Conservation (phyloP, 257 asterid species). For the Linderniella brevidens region DNA sequence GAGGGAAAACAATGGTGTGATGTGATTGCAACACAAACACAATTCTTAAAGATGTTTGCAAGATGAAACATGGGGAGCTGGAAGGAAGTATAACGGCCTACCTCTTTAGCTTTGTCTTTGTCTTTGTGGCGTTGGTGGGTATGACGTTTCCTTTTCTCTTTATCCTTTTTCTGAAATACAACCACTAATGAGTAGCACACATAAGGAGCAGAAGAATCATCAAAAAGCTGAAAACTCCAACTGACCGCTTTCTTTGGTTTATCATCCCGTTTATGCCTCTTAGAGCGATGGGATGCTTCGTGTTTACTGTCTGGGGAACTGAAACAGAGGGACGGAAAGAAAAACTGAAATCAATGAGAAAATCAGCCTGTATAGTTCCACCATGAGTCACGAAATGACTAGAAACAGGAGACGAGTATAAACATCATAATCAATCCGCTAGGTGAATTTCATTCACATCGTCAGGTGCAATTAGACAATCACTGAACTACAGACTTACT, state of each 20-base stretch:
- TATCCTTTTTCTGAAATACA: constrained; percentile 56
- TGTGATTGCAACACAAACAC: too few species aligned
- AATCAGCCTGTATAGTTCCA: not conserved
- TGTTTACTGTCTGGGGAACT: constrained; percentile 63
- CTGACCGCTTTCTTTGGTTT: constrained; percentile 47
- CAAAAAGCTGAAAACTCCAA: constrained; percentile 3
- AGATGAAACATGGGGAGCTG: not conserved
- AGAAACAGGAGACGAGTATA: not conserved
- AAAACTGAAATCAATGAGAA: not conserved
- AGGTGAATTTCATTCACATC: not conserved
- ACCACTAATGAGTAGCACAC: constrained; percentile 10
- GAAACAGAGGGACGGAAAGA: constrained; percentile 14
- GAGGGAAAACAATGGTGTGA: not conserved
- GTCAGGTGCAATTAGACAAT: not conserved
- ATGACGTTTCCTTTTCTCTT: constrained; percentile 44
- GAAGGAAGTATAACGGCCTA: constrained; percentile 21
- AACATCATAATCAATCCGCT: not conserved
- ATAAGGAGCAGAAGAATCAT: constrained; percentile 7
- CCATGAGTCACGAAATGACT: not conserved
- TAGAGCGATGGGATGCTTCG: constrained; percentile 39
- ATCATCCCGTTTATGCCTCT: constrained; percentile 50
- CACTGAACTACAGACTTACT: not conserved
- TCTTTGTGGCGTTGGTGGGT: constrained; percentile 52
- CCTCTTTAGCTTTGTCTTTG: constrained; percentile 72
- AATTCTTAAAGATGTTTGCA: not conserved